Base-by-base conservation (phyloP, 2,329 filamentous ascomycete genomes). In the Sordariomycetes sp. region DNA sequence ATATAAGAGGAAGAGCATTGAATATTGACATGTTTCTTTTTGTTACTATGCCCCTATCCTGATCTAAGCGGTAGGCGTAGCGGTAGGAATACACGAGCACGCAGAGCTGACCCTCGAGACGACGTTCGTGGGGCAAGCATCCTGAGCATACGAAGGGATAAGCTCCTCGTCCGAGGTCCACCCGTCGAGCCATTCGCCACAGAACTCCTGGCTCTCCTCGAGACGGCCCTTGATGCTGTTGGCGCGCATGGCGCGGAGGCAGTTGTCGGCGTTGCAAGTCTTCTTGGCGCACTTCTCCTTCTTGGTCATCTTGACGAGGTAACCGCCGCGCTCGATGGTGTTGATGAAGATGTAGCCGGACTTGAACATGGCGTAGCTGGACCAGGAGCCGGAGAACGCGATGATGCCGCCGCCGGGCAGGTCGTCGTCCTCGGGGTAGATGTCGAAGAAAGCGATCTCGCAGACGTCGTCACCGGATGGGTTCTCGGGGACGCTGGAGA, bases 371-470 rank as follows among this genome's bases (percentile, higher is more conserved):
- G 61, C 60, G 38, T 65, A 68, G 38, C 59, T 54, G 19, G 53
- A 58, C 65, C 65, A 69, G 4, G 57, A 60, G 8, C 57, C 63
- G 4, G 50, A 51, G 35, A 63, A 63, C 4, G 47, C 49, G 17
- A 64, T 51, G 5, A 42, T 46, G 9, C 55, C 55, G 1, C 54
- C 53, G 4, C 55, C 49, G 1, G 58, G 53, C 16, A 53, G 42
- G 24, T 47, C 38, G 43, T 68, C 64, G 46, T 69, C 64, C 44
- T 68, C 64, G 5, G 65, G 65, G 41, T 66, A 58, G 33, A 59
- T 56, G 37, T 69, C 65, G 40, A 69, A 68, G 50, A 54, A 67
- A 0, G 53, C 65, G 6, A 61, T 57, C 44, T 67, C 58, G 42
- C 57, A 55, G 33, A 68, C 55, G 3, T 46, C 45, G 11, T 46